phyloP scores from a whole-genome alignment of 257 asterid genomes.

The Sherardia arvensis region DNA sequence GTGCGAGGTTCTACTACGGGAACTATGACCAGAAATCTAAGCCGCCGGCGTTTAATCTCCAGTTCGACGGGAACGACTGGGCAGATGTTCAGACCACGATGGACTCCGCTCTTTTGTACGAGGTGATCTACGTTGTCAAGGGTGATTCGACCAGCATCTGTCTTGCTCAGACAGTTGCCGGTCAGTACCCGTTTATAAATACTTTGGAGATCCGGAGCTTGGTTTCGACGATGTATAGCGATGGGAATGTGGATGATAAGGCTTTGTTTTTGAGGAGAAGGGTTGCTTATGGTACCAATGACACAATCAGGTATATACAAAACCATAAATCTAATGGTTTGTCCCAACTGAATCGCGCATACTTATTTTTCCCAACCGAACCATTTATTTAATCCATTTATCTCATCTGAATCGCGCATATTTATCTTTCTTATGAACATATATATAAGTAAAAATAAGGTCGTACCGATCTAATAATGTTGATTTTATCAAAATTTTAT shows the following conservation, averaged over 20 bases:
- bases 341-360: too few species aligned
- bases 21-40: slow-evolving; percentile 44
- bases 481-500: too few species aligned
- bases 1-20: slow-evolving; percentile 59
- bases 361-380: too few species aligned
- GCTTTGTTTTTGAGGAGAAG: slow-evolving; percentile 34
- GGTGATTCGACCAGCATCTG: slow-evolving; percentile 35
- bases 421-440: too few species aligned
- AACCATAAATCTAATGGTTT: too few species aligned
- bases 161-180: slow-evolving; percentile 38
- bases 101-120: slow-evolving; percentile 15
- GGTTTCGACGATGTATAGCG: slow-evolving; percentile 35
- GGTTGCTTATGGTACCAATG: slow-evolving; percentile 43
- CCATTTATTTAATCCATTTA: too few species aligned
- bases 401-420: too few species aligned
- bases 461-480: too few species aligned
- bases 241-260: slow-evolving; percentile 7
- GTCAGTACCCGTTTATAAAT: slow-evolving; percentile 48
- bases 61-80: slow-evolving; percentile 54
- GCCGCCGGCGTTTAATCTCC: slow-evolving; percentile 53
- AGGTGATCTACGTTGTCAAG: slow-evolving; percentile 33
- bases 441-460: too few species aligned
- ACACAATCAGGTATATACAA: slow-evolving; percentile 31
- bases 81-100: slow-evolving; percentile 20
- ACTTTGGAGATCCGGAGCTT: slow-evolving; percentile 51